A percentile compares a stretch with the other conserved stretches of the same genome.
Evolutionary conservation across 352 stramenopile genomes (phyloP).

Genomic region (Pythium rishiriense): DNA sequence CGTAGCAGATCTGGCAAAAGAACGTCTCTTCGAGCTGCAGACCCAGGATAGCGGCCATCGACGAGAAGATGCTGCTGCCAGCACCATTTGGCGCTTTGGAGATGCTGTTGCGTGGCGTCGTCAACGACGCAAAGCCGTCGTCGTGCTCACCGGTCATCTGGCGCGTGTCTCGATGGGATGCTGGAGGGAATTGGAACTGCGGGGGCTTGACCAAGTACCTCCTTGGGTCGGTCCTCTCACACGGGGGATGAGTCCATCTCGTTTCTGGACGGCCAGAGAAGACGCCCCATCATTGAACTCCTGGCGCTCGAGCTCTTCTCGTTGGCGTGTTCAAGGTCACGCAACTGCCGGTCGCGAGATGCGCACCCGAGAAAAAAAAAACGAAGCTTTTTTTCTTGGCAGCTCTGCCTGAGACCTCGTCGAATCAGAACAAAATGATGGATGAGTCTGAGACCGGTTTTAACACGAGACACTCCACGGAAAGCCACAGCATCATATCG

Average conservation of each 20-base stretch:
- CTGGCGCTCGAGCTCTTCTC: not conserved
- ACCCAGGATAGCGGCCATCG: slow-evolving; percentile 51
- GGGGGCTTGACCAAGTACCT: too few relatives aligned
- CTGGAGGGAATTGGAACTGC: too few relatives aligned
- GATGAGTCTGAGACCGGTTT: slow-evolving; percentile 8
- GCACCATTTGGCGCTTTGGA: not conserved
- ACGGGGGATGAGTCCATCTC: too few relatives aligned
- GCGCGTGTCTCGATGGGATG: too few relatives aligned
- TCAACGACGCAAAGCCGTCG: slow-evolving; percentile 3
- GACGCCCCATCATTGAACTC: not conserved
- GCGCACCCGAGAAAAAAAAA: too few relatives aligned
- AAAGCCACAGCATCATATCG: not conserved
- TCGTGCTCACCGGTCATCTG: too few relatives aligned
- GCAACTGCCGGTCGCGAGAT: not conserved
- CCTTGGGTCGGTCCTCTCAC: too few relatives aligned
- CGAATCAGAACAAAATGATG: not conserved
- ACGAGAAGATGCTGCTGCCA: slow-evolving; percentile 28
- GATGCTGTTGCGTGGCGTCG: slow-evolving; percentile 1
- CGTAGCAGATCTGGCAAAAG: slow-evolving; percentile 76
- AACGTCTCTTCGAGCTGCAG: slow-evolving; percentile 70
- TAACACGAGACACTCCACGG: slow-evolving; percentile 1
- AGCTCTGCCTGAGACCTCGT: too few relatives aligned
- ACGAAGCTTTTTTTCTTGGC: slow-evolving; percentile 8
- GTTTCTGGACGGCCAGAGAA: too few relatives aligned
- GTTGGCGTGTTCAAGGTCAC: not conserved